Evolutionary conservation across 1,139 yeast species (phyloP), one percentile per base, ranked within the genome.

Genomic region (Taiozyma sp.): DNA sequence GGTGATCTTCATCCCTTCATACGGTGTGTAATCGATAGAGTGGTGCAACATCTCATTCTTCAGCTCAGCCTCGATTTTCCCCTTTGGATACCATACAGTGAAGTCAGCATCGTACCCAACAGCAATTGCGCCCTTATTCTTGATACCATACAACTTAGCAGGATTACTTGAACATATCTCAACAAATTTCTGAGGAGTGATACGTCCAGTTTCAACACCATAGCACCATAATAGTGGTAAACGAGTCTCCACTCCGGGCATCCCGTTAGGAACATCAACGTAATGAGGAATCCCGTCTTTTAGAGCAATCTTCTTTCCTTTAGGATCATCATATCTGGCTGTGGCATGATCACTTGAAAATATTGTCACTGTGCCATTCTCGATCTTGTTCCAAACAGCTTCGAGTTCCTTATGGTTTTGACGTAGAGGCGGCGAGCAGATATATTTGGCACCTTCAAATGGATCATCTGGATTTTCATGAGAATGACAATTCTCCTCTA

Each of bases 261-360:
- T 54, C 3, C 76, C 77, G 54, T 71, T 71, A 1, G 80, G 80
- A 46, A 75, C 70, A 44, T 69, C 65, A 44, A 68, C 68, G 58
- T 71, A 75, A 55, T 72, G 71, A 13, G 67, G 66, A 22, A 63
- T 50, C 4, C 75, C 73, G 51, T 66, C 58, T 3, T 63, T 56
- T 12, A 73, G 52, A n/a, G 76, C 78, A 14, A 65, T 57, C 48
- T 68, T 69, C 57, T 74, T 74, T 30, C 78, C 78, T 13, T 61
- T 44, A 7, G 64, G 66, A 48, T 71, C 66, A 51, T 74, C 72
- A 54, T 72, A 74, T 42, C 64, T 62, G 42, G 75, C 68, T 10
- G 80, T 78, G 13, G 79, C 76, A 61, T 76, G 80, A 57, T 76
- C 80, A 48, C 76, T 70, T 29, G 76, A 70, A 48, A 75, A 70